Conservation (phyloP, 2,329 filamentous ascomycete species). For the Talaromyces piceae region DNA sequence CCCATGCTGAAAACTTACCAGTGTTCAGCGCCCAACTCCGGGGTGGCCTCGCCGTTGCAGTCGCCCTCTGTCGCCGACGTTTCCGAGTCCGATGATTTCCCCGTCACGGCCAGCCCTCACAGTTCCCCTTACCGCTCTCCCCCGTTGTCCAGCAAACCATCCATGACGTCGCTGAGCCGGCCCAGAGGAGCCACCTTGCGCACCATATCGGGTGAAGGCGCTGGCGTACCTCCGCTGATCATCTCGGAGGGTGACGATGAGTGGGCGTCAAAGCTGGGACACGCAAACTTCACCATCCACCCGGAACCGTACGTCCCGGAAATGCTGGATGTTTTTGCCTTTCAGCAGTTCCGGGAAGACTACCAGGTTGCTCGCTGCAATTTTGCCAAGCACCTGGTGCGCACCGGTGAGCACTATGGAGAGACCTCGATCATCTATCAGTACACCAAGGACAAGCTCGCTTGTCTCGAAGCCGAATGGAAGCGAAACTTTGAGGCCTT, state of each 20-base stretch:
- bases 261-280: conserved; percentile 79
- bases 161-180: conserved; percentile 64
- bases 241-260: conserved; percentile 62
- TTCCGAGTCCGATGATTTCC: conserved; percentile 32
- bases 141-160: conserved; percentile 68
- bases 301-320: conserved; percentile 72
- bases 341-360: conserved; percentile 62
- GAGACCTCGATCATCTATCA: conserved; percentile 81
- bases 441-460: conserved; percentile 84
- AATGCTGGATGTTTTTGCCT: conserved; percentile 50
- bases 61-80: conserved; percentile 70
- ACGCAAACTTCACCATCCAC: conserved; percentile 85
- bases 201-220: conserved; percentile 35
- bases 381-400: conserved; percentile 81
- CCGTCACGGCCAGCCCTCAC: conserved; percentile 44
- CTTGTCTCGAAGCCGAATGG: conserved; percentile 69
- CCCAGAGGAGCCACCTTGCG: conserved; percentile 38
- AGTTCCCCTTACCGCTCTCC: conserved; percentile 54
- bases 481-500: conserved; percentile 60
- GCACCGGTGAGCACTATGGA: conserved; percentile 85
- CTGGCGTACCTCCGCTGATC: conserved; percentile 53
- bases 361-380: conserved; percentile 80
- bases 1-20: conserved; percentile 62
- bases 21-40: conserved; percentile 43
- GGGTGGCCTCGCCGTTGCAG: conserved; percentile 72